These are phyloP conservation scores for Phlebiopsis flavidoalba DNA, from an alignment of 768 basidiomycete genomes.

Conservation along the genomic window DNA sequence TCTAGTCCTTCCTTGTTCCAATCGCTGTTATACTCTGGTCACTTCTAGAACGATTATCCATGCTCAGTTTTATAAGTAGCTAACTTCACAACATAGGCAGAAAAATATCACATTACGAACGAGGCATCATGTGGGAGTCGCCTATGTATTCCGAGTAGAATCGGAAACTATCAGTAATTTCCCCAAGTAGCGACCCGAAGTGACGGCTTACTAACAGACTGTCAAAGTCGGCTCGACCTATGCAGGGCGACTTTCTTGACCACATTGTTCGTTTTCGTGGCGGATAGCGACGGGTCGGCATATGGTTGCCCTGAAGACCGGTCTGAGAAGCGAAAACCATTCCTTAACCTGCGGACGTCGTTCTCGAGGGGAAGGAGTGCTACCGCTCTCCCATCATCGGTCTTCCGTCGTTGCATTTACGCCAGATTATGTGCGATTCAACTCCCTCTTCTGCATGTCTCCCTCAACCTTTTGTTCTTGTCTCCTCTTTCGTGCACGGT, in stretches of 20 bases:
- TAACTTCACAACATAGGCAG: conserved; percentile 36
- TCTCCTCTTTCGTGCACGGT: conserved; percentile 62
- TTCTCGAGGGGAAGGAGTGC: no score
- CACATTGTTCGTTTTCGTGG: conserved; percentile 40
- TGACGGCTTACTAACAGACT: not conserved
- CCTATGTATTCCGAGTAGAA: conserved; percentile 52
- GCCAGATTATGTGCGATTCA: no score
- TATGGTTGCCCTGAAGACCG: conserved; percentile 69
- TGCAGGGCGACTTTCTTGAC: conserved; percentile 60
- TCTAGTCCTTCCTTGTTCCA: conserved; percentile 47
- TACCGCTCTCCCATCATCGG: conserved; percentile 48
- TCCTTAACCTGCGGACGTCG: conserved; percentile 39
- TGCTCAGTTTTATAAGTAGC: no score
- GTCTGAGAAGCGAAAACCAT: conserved; percentile 50
- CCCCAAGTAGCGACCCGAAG: not conserved
- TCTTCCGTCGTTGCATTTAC: no score
- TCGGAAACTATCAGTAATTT: conserved; percentile 56
- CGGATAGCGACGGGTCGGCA: conserved; percentile 44
- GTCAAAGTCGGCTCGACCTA: conserved; percentile 52
- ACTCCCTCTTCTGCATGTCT: conserved; percentile 44
- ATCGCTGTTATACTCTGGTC: conserved; percentile 65
- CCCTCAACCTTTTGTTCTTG: conserved; percentile 44
- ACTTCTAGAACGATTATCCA: conserved; percentile 16
- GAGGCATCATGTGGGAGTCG: conserved; percentile 59
- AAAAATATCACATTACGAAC: conserved; percentile 51